These are phyloP conservation scores for Macadamia integrifolia DNA, from an alignment of 164 flowering plant species.

Conservation along the genomic window DNA sequence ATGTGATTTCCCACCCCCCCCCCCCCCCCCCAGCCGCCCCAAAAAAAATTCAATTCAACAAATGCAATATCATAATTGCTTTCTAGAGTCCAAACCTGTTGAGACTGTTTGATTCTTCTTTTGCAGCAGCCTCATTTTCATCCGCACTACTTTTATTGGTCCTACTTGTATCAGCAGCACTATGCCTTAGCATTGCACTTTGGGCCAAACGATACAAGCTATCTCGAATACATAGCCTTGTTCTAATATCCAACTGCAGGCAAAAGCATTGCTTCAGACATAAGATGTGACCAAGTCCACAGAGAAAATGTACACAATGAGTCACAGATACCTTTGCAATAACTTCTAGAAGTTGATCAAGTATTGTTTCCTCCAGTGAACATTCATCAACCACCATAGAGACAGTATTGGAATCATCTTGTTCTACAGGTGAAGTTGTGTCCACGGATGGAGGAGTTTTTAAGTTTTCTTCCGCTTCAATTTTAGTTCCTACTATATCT, in stretches of 20 bases:
- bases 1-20: too few relatives aligned
- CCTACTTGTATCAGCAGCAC: constrained; percentile 44
- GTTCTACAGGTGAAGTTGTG: constrained; percentile 37
- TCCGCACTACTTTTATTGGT: constrained; percentile 34
- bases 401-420: constrained; percentile 42
- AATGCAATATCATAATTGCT: background rate
- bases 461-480: constrained; percentile 35
- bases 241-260: constrained; percentile 63
- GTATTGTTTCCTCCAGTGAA: constrained; percentile 47
- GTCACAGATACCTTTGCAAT: constrained; percentile 48
- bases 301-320: constrained; percentile 4
- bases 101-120: constrained; percentile 34
- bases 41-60: too few relatives aligned
- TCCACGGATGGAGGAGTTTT: constrained; percentile 29
- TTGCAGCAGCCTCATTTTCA: constrained; percentile 25
- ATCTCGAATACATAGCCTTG: constrained; percentile 69
- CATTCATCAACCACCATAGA: constrained; percentile 31
- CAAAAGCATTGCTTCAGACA: constrained; percentile 1
- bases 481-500: constrained; percentile 23
- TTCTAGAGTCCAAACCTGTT: constrained; percentile 42
- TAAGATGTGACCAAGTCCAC: constrained; percentile 1
- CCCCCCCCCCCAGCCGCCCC: too few relatives aligned
- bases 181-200: constrained; percentile 69
- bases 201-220: constrained; percentile 82
- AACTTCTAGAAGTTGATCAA: constrained; percentile 62